These are phyloP conservation scores for Claviceps paspali DNA, from an alignment of 2,329 filamentous ascomycete species.

Conservation along the genomic window DNA sequence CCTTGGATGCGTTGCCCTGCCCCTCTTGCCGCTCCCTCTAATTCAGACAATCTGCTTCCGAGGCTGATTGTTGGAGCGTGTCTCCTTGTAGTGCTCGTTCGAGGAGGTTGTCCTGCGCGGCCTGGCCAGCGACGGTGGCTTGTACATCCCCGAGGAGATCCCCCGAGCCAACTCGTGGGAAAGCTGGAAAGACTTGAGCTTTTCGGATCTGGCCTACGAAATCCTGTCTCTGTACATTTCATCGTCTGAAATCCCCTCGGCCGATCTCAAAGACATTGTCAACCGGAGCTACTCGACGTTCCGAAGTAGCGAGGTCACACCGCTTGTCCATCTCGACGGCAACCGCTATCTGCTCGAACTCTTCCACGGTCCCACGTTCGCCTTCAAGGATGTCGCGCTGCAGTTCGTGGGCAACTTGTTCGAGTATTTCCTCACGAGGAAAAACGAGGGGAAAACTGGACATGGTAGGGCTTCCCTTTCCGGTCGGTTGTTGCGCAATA, in stretches of 20 bases:
- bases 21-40: too few relatives aligned
- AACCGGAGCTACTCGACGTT: conserved; percentile 80
- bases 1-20: too few relatives aligned
- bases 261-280: conserved; percentile 73
- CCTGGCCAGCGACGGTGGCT: conserved; percentile 69
- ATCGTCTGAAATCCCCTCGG: conserved; percentile 59
- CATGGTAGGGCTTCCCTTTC: conserved; percentile 21
- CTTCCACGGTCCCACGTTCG: conserved; percentile 90
- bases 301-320: conserved; percentile 62
- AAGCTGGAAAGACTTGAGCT: conserved; percentile 64
- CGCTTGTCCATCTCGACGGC: conserved; percentile 57
- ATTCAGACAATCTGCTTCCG: too few relatives aligned
- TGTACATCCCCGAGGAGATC: conserved; percentile 78
- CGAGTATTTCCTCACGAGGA: conserved; percentile 67
- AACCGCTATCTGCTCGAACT: conserved; percentile 81
- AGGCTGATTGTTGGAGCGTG: too few relatives aligned
- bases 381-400: conserved; percentile 92
- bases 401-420: conserved; percentile 96
- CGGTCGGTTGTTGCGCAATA: too few relatives aligned
- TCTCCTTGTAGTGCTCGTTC: conserved; percentile 55
- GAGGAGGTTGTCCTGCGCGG: conserved; percentile 85
- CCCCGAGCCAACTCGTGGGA: conserved; percentile 26
- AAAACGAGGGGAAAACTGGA: conserved; percentile 54
- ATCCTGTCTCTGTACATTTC: conserved; percentile 85
- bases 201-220: conserved; percentile 67